Evolutionary conservation across 768 basidiomycete species (phyloP), one percentile per base, ranked within the genome.

Genomic region (Boletus vinaceobasis): DNA sequence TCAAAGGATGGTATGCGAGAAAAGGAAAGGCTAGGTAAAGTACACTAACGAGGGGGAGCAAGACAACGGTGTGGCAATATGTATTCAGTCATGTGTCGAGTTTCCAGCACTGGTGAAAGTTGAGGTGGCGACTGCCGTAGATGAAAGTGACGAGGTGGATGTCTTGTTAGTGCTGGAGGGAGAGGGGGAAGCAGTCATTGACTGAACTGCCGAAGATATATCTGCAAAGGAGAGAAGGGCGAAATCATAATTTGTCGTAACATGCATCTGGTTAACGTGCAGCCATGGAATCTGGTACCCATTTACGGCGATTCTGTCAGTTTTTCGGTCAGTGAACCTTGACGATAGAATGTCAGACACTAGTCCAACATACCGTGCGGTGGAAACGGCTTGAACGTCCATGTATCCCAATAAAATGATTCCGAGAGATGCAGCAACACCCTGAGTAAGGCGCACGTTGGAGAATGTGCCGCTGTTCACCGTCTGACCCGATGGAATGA

Each of bases 201-300:
- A 62, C 48, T 59, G 58, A 31, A 50, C 60, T 13, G 51, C 59
- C 42, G 43, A 60, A 21, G 55, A 45, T 4, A 69, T 37, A 54
- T 70, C 68, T 15, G 10, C 52, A 1, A 60, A 43, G 23, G 61
- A 67, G 21, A 64, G 21, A 9, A 39, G 15, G 31, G 54, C 58
- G 26, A 58, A 19, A 26, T 61, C 49, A 57, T 86, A 88, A 9
- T 64, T 56, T 31, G 84, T 82, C 14, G 82, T 77, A 7, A 87
- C 84, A 43, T 65, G 60, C 38, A 67, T 69, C 65, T 87, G 84
- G 33, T 72, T 66, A 47, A 87, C 72, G 48, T 86, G 77, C 56
- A 88, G 67, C 85, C 84, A 88, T 11, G 87, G 86, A 40, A 87
- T 66, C 54, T 74, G 72, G 60, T 88, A 88, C 17, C 85, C 84